Evolutionary conservation across 192 early-diverging fungal species (phyloP), one percentile per base, ranked within the genome.

Genomic region (Cetraspora pellucida): DNA sequence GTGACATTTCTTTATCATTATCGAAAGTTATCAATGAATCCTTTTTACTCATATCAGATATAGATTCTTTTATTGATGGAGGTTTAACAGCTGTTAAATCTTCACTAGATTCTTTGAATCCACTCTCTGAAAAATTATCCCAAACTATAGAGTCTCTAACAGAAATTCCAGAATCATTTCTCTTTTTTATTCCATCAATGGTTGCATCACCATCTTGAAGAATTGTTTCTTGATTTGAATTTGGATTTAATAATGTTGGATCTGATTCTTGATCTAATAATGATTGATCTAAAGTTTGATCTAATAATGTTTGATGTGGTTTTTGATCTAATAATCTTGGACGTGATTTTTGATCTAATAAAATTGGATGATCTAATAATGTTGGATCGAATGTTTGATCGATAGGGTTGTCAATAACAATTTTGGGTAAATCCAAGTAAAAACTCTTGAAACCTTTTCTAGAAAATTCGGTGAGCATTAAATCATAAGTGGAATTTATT

Each of bases 91-190:
- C 25, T 64, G 60, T 63, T 19, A 75, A 17, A 28, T 75, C 63
- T 19, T 64, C 74, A 16, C n/a, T 2, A 0, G 74, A 31, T 50
- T 75, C 46, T 17, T 59, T 21, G 23, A 75, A 75, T 47, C 74
- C 74, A 23, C 63, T 75, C 6, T 63, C 5, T 46, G 31, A 44
- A 31, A 76, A 76, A 37, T 66, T 45, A n/a, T 76, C 59, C 74
- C 74, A 76, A 37, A 49, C 74, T 0, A 76, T 0, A 17, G 74
- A 66, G 43, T 73, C 17, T 31, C 43, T 46, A 11, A 25, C 46
- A 28, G 31, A 47, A 46, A 68, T 21, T 28, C 63, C 63, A 6
- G 63, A 65, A 65, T 65, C 63, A 65, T 65, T 65, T 44, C 63
- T 65, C 37, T 37, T 37, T 37, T 37, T 37, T 37, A 37, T 37